A percentile compares a stretch with the other conserved stretches of the same genome.
Conservation (phyloP, 768 basidiomycete species). For the Pseudohyphozyma bogoriensis region DNA sequence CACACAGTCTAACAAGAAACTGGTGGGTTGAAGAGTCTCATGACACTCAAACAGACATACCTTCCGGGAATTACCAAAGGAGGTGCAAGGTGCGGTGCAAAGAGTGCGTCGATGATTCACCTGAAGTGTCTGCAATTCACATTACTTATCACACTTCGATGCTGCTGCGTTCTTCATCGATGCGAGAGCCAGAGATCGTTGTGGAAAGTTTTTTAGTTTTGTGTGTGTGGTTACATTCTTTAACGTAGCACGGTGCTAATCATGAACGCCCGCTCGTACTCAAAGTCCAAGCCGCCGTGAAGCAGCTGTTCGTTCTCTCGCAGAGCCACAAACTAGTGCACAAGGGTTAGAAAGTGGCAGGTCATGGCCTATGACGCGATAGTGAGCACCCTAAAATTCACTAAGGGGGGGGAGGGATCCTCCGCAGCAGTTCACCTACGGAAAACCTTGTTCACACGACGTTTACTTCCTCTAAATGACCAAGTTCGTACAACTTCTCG, state of each 20-base stretch:
- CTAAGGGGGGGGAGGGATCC: slow-evolving; percentile 64
- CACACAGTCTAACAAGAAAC: too few relatives aligned
- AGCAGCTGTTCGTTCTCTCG: too few relatives aligned
- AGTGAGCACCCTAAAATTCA: slow-evolving; percentile 17
- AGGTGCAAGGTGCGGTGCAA: slow-evolving; percentile 73
- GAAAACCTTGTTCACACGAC: slow-evolving; percentile 34
- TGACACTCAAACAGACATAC: too few relatives aligned
- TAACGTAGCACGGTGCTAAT: too few relatives aligned
- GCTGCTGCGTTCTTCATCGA: slow-evolving; percentile 74
- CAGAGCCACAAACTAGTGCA: too few relatives aligned
- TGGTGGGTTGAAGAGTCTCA: too few relatives aligned
- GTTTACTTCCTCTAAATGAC: too few relatives aligned
- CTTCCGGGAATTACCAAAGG: slow-evolving; percentile 62
- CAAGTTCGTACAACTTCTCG: too few relatives aligned
- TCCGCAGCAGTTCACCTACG: slow-evolving; percentile 59
- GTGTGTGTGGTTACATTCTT: slow-evolving; percentile 46
- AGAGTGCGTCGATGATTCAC: slow-evolving; percentile 76
- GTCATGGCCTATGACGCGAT: slow-evolving; percentile 35
- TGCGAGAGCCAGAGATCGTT: slow-evolving; percentile 67
- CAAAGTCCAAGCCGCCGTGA: too few relatives aligned
- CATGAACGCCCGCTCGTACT: too few relatives aligned
- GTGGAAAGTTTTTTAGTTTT: slow-evolving; percentile 44
- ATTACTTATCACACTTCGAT: slow-evolving; percentile 72
- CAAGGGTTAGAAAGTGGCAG: slow-evolving; percentile 16
- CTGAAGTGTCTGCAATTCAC: slow-evolving; percentile 73